Conservation (phyloP, 2,329 filamentous ascomycete genomes). For the Ceratocystis eucalypticola region DNA sequence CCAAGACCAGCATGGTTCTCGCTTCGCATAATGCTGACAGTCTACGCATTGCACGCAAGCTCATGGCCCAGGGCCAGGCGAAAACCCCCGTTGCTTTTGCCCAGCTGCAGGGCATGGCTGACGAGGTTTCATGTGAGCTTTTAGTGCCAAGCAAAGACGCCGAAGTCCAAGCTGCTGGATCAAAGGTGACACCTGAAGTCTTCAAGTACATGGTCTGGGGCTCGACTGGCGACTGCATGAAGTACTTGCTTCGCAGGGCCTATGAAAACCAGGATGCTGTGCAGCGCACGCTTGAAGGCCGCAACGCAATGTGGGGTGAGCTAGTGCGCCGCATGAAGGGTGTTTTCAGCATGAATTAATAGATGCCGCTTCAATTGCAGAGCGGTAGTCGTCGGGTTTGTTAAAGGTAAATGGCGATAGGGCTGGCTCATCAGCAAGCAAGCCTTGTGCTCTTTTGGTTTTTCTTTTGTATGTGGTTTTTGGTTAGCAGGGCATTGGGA, state of each 20-base stretch:
- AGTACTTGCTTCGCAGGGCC: constrained; percentile 51
- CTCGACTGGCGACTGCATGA: constrained; percentile 66
- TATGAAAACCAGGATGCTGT: constrained; percentile 64
- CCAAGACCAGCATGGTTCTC: constrained; percentile 51
- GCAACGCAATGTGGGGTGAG: constrained; percentile 50
- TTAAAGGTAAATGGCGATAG: not conserved
- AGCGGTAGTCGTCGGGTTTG: not conserved
- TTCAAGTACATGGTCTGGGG: constrained; percentile 62
- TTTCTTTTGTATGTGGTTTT: not conserved
- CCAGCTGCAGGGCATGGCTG: constrained; percentile 90
- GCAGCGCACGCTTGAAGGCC: constrained; percentile 45
- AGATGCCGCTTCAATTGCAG: constrained; percentile 16
- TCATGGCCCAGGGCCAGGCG: constrained; percentile 35
- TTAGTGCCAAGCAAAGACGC: constrained; percentile 23
- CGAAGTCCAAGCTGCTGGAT: constrained; percentile 8
- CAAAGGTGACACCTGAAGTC: constrained; percentile 26
- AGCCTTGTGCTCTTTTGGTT: not conserved
- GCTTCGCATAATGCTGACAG: constrained; percentile 73
- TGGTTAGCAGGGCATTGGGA: not conserved
- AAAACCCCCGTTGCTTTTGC: constrained; percentile 34
- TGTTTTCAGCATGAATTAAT: constrained; percentile 28
- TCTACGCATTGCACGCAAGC: constrained; percentile 43
- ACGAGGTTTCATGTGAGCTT: constrained; percentile 66
- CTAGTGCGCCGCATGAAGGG: constrained; percentile 41
- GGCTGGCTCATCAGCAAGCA: not conserved